phyloP scores from a whole-genome alignment of 2,329 filamentous ascomycete species.

The Pestalotiopsis sp. region DNA sequence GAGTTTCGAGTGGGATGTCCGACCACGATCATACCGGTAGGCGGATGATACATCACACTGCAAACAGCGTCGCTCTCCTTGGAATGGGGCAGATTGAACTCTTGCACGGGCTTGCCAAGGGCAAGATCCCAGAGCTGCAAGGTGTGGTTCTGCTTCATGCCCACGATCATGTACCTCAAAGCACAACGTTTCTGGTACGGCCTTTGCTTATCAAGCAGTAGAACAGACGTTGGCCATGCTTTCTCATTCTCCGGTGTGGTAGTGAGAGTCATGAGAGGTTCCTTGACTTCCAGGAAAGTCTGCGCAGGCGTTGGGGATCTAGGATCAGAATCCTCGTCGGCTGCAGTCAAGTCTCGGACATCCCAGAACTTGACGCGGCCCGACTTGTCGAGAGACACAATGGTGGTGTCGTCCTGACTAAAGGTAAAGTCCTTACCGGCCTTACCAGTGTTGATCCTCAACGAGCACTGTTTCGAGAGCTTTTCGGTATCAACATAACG shows the following conservation, averaged over 20 bases:
- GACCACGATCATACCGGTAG: conserved; percentile 90
- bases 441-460: conserved; percentile 96
- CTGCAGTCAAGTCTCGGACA: conserved; percentile 73
- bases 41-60: conserved; percentile 91
- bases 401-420: conserved; percentile 92
- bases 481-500: conserved; percentile 83
- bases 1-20: conserved; percentile 97
- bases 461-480: conserved; percentile 81
- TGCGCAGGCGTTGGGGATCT: conserved; percentile 56
- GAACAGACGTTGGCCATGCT: conserved; percentile 93
- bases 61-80: conserved; percentile 98
- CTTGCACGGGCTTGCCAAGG: conserved; percentile 92
- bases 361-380: conserved; percentile 99
- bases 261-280: conserved; percentile 82
- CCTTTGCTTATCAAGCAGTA: conserved; percentile 94
- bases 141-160: conserved; percentile 98
- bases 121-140: conserved; percentile 98
- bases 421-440: conserved; percentile 98
- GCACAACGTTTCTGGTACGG: conserved; percentile 90
- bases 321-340: conserved; percentile 53
- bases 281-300: conserved; percentile 74
- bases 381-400: conserved; percentile 95
- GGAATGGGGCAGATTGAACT: conserved; percentile 93
- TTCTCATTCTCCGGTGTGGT: conserved; percentile 89
- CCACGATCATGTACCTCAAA: conserved; percentile 92